Base-by-base conservation (phyloP, 2,329 filamentous ascomycete genomes). In the Cladophialophora chaetospira region DNA sequence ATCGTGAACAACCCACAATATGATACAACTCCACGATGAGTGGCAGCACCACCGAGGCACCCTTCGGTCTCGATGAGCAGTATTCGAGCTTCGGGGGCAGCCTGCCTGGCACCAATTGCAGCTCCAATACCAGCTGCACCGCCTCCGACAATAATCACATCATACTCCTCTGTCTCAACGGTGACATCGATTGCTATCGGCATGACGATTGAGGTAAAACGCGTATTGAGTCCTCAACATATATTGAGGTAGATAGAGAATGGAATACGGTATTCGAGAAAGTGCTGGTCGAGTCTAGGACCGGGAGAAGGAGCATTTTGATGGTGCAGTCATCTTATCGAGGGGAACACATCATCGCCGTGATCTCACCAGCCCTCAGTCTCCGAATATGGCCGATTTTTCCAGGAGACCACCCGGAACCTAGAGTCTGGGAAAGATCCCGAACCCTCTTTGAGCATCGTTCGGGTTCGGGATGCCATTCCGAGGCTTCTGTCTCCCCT, bases 1-100 rank as follows among this genome's bases (percentile, higher is more conserved):
- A 50, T 38, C n/a, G 47, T 50, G 17, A 50, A 50, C 17, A 50
- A 26, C 2, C 47, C 47, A 25, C 47, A 50, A 38, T 29, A 48
- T 10, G 45, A 48, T 4, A 31, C 45, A 8, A 48, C 45, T 31
- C 25, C 45, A 28, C 45, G 19, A 21, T 48, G 45, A 48, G 45
- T 48, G 3, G 45, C 45, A 4, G 45, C 45, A 29, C 45, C 45
- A 29, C 45, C 45, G 9, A 48, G 45, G 15, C 21, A 48, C 9
- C 45, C 26, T 31, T 48, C 45, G 33, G 45, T 11, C 15, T 48
- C 45, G 10, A 48, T 17, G 21, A 48, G 25, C 11, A 48, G 9
- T 48, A 48, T 28, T 4, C 45, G 19, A 4, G 45, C 45, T 5
- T 31, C 28, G 21, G 45, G 9, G 19, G 19, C 45, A 15, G 45